Evolutionary conservation across 495 filamentous ascomycete species (phyloP).

Genomic region (Hypomontagnella submonticulosa): DNA sequence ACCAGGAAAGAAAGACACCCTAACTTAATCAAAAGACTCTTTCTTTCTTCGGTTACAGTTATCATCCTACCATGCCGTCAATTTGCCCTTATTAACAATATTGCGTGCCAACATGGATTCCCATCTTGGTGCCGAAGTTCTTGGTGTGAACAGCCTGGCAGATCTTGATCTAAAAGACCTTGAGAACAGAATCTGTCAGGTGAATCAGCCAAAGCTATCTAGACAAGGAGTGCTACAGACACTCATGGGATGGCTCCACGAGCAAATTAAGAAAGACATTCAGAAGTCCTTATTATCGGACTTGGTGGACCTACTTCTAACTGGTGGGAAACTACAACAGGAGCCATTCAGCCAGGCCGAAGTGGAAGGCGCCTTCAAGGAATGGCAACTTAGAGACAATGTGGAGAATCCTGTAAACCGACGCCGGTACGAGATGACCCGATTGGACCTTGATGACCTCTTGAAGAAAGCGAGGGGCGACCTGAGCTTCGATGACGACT

Average conservation of each 20-base stretch:
- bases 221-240: conserved; percentile 34
- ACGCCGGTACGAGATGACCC: conserved; percentile 44
- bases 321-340: conserved; percentile 9
- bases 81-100: background rate
- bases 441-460: conserved; percentile 36
- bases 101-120: conserved; percentile 27
- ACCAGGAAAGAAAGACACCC: background rate
- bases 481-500: background rate
- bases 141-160: conserved; percentile 12
- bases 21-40: background rate
- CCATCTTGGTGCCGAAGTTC: background rate
- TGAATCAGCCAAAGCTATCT: background rate
- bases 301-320: conserved; percentile 35
- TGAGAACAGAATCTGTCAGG: conserved; percentile 20
- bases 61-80: background rate
- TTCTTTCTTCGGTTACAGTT: background rate
- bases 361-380: conserved; percentile 41
- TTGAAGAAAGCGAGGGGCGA: conserved; percentile 2
- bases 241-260: conserved; percentile 50
- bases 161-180: conserved; percentile 42
- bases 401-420: conserved; percentile 29
- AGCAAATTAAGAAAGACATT: conserved; percentile 45
- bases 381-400: conserved; percentile 43
- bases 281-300: conserved; percentile 32
- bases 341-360: conserved; percentile 20